Evolutionary conservation across 768 basidiomycete genomes (phyloP), one percentile per base, ranked within the genome.

Genomic region (Rhizopogon salebrosus): DNA sequence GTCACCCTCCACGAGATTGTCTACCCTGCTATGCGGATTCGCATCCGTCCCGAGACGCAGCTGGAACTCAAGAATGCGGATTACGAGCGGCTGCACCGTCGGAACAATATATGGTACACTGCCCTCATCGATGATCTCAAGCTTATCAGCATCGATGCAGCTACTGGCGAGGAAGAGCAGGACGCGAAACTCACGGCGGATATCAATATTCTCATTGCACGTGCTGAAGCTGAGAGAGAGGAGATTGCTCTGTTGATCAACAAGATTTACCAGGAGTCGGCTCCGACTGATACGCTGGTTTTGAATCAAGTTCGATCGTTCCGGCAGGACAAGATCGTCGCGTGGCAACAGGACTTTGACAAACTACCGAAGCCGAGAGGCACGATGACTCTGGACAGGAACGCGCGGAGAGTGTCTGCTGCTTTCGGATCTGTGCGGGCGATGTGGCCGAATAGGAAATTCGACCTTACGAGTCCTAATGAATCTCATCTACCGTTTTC

Each of bases 261-360:
- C 54, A 72, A 77, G 49, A 82, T 92, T 23, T 97, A 98, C 68
- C 80, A 80, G 60, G 85, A 92, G 53, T 87, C 92, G 0, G 61
- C 80, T 1, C 82, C 92, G 48, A 88, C 81, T 18, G 93, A 97
- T 63, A 95, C 93, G 0, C 78, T 95, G 39, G 89, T 87, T 35
- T 77, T 95, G 48, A 98, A 94, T 56, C 82, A 82, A 59, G 88
- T 94, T 5, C 84, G 94, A 43, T 84, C 89, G 1, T 85, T 84
- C 54, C 79, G 94, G 41, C 95, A 98, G 71, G 92, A 95, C 60
- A 88, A 87, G 65, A 92, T 95, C 42, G 92, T 95, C 14, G 90
- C 89, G n/a, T 98, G 95, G 91, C 94, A 99, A 67, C 82, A 82
- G 56, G 93, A 98, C 64, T 93, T 95, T 59, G 89, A 92, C 60